Conservation (phyloP, 768 basidiomycete species). For the Boletellus ananiceps region DNA sequence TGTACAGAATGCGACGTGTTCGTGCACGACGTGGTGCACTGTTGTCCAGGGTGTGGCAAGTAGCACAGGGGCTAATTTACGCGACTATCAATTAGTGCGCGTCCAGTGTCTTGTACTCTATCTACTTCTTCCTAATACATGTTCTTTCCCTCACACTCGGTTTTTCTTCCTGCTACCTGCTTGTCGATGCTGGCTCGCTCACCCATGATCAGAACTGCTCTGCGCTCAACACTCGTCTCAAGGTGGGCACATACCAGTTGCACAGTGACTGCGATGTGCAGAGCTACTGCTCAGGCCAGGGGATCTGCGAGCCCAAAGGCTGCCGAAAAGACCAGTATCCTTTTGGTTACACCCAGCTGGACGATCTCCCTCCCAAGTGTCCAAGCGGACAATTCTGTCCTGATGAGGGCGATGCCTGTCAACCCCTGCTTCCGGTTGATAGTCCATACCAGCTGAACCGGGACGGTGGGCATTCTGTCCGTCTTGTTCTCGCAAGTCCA, state of each 20-base stretch:
- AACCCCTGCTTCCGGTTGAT: constrained; percentile 52
- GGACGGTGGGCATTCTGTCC: constrained; percentile 51
- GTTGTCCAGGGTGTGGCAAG: constrained; percentile 82
- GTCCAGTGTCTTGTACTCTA: not conserved
- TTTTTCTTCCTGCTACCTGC: constrained; percentile 40
- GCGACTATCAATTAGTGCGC: not conserved
- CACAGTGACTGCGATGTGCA: constrained; percentile 70
- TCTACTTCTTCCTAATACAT: not conserved
- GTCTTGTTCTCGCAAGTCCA: not conserved
- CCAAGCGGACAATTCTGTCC: constrained; percentile 68
- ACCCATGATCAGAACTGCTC: constrained; percentile 47
- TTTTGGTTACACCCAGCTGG: constrained; percentile 53
- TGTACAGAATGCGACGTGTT: constrained; percentile 96
- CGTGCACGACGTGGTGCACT: constrained; percentile 91
- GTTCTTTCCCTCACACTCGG: constrained; percentile 43
- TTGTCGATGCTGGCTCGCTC: constrained; percentile 45
- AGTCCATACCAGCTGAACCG: constrained; percentile 81
- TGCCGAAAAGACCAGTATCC: constrained; percentile 78
- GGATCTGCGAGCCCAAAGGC: constrained; percentile 46
- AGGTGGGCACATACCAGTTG: constrained; percentile 76
- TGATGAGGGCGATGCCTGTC: constrained; percentile 74
- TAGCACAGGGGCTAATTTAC: constrained; percentile 25
- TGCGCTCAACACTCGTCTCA: constrained; percentile 57
- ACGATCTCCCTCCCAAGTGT: constrained; percentile 58
- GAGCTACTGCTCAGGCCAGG: constrained; percentile 57